Base-by-base conservation (phyloP, 371 early-diverging fungal species). In the Rhizopus microsporus region DNA sequence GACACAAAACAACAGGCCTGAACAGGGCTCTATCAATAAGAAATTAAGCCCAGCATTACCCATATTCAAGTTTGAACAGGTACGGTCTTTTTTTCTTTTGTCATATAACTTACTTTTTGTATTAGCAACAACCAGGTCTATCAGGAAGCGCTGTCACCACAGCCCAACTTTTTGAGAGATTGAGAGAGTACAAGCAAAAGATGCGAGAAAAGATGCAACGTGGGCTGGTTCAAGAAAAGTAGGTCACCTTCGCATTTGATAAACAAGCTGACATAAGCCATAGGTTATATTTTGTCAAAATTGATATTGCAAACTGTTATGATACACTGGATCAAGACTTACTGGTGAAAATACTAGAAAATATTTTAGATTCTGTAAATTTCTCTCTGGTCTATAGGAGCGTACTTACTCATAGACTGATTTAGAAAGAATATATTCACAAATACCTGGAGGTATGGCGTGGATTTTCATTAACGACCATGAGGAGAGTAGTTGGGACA, bases 281-380 rank as follows among this genome's bases (percentile, higher is more conserved):
- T 54, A 50, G 58, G n/a, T 66, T 66, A 5, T 96, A 87, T 50
- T 87, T 93, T 69, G 90, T 86, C 52, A 96, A 96, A 60, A 80
- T 92, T 10, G 96, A 96, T 63, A 84, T 95, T 31, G 69, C 71
- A 30, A 70, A 69, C 33, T 88, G 90, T 23, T 96, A 88, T 68
- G 96, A 96, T 57, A 82, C 87, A 3, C 90, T 95, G 48, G 76
- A 88, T 12, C 93, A 91, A 57, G 69, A 63, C 12, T 76, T 74
- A 53, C 65, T 96, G 7, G 42, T 93, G 33, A 56, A 75, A 0
- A 71, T 88, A 17, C 44, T 94, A 13, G 56, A 78, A n/a, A 57
- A 66, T 7, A 62, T 81, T 4, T 34, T 42, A 15, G 12, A 30
- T 50, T 44, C 32, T 8, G 17, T 33, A 60, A 32, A 40, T 12